Base-by-base conservation (phyloP, 257 asterid species). In the Cynanchum wilfordii region DNA sequence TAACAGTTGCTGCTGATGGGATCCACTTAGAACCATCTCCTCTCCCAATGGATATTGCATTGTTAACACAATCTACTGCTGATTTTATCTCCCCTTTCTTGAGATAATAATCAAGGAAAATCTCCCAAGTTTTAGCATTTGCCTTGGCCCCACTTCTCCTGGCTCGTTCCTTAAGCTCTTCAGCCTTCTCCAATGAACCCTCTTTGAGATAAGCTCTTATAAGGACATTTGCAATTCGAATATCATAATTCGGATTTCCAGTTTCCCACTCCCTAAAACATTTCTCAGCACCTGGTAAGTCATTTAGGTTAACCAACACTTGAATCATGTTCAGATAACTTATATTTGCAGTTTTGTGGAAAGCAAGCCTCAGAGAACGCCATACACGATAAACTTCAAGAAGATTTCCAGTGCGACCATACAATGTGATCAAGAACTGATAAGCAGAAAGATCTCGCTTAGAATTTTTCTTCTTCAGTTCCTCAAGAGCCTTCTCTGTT, bases 321-420 rank as follows among this genome's bases (percentile, higher is more conserved):
- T 86, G 96, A 60, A 90, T 95, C 98, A 95, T 89, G 80, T 95
- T 92, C 68, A 95, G 86, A 83, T 90, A 95, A 80, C 96, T 95
- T 45, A 87, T 50, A 50, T 90, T 92, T 51, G 96, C 89, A 10
- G 98, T 90, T 85, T 83, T 87, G 19, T 83, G 89, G 76, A 89
- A 90, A 54, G 98, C 98, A 68, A 95, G 85, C 86, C 86, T 91
- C 83, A 95, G 67, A 11, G 99, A 90, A 36, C 96, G 96, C 99
- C 99, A 95, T 49, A 95, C 82, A 40, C 95, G 90, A 81, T 95
- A 86, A 42, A 92, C 94, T 81, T 95, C 96, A 20, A 75, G 81
- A 77, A 95, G 84, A 79, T 87, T 90, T 58, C 96, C 97, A 45
- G 96, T 90, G 24, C 86, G 89, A 38, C 96, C 97, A 38, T 95